Percentiles rank a stretch among this genome's conserved stretches.
Evolutionary conservation across 2,329 filamentous ascomycete species (phyloP).

Genomic region (Chalaropsis ovoidea): DNA sequence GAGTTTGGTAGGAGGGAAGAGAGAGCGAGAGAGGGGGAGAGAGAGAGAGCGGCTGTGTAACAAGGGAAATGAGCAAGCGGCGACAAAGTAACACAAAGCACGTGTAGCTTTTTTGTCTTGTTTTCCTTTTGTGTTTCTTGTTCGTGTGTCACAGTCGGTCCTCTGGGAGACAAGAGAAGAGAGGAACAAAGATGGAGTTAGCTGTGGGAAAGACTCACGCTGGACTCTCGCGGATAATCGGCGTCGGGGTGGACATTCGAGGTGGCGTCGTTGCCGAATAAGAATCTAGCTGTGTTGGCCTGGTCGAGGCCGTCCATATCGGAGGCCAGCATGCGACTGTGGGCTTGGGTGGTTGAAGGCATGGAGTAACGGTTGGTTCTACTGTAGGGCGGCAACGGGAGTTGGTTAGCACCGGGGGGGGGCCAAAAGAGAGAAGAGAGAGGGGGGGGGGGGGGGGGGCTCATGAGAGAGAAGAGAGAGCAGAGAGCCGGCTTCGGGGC

Average conservation of each 20-base stretch:
- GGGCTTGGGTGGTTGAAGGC: constrained; percentile 60
- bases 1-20: not conserved
- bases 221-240: constrained; percentile 35
- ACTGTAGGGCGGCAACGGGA: not conserved
- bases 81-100: constrained; percentile 3
- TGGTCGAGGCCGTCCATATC: constrained; percentile 56
- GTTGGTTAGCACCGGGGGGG: not conserved
- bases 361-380: constrained; percentile 77
- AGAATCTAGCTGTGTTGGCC: constrained; percentile 73
- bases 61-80: not conserved
- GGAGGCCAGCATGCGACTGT: constrained; percentile 50
- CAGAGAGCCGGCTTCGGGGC: not conserved
- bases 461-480: not conserved
- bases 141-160: not conserved
- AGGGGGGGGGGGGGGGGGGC: not conserved
- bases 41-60: not conserved
- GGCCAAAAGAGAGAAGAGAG: not conserved
- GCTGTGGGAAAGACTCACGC: constrained; percentile 29
- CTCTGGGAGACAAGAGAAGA: not conserved
- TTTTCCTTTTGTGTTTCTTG: not conserved
- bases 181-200: not conserved
- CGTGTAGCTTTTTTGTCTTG: constrained; percentile 17
- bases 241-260: constrained; percentile 13
- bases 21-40: not conserved
- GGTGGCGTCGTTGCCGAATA: constrained; percentile 62